These are phyloP conservation scores for Mycena albidolilacea DNA, from an alignment of 768 basidiomycete species.

Conservation along the genomic window DNA sequence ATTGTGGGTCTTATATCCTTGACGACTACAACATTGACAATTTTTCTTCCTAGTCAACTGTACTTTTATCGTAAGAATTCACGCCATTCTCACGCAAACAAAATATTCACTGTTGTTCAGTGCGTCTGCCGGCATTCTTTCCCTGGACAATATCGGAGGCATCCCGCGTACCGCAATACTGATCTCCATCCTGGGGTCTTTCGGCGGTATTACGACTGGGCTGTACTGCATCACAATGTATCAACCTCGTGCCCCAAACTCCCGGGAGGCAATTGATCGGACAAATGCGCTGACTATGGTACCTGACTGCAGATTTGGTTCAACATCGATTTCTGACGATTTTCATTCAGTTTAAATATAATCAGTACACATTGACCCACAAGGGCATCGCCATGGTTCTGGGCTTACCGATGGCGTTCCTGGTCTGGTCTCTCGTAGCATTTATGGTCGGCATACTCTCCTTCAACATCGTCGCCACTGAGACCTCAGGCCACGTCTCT, in stretches of 20 bases:
- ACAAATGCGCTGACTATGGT: conserved; percentile 12
- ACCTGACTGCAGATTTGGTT: background rate
- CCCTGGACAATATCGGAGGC: conserved; percentile 19
- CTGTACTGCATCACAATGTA: conserved; percentile 32
- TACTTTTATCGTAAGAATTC: conserved; percentile 10
- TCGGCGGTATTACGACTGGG: conserved; percentile 22
- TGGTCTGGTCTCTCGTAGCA: conserved; percentile 26
- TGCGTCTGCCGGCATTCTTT: conserved; percentile 28
- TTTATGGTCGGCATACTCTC: conserved; percentile 28
- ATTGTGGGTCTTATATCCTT: conserved; percentile 11
- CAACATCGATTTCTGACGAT: background rate
- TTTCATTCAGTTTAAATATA: conserved; percentile 14
- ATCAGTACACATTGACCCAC: conserved; percentile 25
- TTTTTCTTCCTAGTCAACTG: conserved; percentile 9
- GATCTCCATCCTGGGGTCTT: conserved; percentile 25
- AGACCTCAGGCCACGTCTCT: conserved; percentile 6
- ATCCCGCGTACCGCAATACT: conserved; percentile 25
- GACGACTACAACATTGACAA: background rate
- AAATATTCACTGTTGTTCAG: conserved; percentile 5
- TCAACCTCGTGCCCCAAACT: conserved; percentile 18
- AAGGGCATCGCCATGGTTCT: conserved; percentile 20
- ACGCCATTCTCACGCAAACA: no score
- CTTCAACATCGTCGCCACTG: conserved; percentile 24
- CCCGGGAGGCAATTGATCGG: conserved; percentile 10
- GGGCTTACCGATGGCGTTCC: conserved; percentile 28